Evolutionary conservation across 2,329 filamentous ascomycete species (phyloP).

Genomic region (Beauveria australis): DNA sequence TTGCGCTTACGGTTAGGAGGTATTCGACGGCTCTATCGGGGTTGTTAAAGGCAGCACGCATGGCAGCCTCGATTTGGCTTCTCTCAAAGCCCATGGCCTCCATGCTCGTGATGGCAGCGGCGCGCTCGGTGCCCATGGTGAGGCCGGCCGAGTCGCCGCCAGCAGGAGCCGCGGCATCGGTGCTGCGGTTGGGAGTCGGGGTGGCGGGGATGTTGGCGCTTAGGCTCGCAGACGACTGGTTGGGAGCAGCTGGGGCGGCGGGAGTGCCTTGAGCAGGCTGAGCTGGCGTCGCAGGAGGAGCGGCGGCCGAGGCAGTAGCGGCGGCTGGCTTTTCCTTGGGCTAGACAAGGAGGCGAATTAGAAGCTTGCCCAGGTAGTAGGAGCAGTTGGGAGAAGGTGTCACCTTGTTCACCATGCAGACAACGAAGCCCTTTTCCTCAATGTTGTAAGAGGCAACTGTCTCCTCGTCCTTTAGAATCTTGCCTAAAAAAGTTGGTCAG

Average conservation of each 20-base stretch:
- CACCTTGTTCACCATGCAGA: constrained; percentile 98
- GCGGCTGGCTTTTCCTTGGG: constrained; percentile 59
- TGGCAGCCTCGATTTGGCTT: constrained; percentile 80
- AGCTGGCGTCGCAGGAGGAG: constrained; percentile 50
- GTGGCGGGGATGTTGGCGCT: constrained; percentile 39
- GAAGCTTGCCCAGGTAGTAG: not conserved
- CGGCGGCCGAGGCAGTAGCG: constrained; percentile 49
- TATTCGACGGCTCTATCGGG: constrained; percentile 97
- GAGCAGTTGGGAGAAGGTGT: constrained; percentile 14
- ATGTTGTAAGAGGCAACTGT: constrained; percentile 96
- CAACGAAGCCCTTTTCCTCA: constrained; percentile 98
- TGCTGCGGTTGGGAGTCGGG: constrained; percentile 36
- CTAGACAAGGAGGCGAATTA: constrained; percentile 19
- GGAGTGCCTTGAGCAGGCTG: constrained; percentile 52
- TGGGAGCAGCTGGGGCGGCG: constrained; percentile 38
- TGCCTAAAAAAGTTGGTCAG: constrained; percentile 51
- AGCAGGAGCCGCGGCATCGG: constrained; percentile 45
- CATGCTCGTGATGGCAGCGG: constrained; percentile 82
- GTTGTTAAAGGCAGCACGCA: constrained; percentile 96
- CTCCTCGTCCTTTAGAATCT: constrained; percentile 96
- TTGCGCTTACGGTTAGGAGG: constrained; percentile 63
- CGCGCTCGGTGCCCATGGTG: constrained; percentile 74
- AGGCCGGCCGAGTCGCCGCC: constrained; percentile 50
- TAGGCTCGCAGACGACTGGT: constrained; percentile 31
- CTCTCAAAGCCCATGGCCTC: constrained; percentile 94